Evolutionary conservation across 164 flowering plant genomes (phyloP), one percentile per base, ranked within the genome.

Genomic region (Magnolia kwangsiensis): DNA sequence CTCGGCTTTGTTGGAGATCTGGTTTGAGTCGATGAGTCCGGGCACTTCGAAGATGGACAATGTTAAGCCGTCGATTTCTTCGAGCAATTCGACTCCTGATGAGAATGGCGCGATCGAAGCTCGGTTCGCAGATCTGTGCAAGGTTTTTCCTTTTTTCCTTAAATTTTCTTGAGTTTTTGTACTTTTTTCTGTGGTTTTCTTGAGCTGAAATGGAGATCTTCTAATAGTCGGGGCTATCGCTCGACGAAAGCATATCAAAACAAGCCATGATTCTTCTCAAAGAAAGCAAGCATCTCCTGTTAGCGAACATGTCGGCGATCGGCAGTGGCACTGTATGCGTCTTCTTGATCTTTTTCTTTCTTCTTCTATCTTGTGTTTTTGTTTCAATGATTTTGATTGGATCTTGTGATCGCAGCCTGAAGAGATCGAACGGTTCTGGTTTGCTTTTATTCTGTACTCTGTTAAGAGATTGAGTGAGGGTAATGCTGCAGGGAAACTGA

Each of bases 361-460:
- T n/a, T 21, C 4, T 69, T n/a, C 31, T 14, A 3, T 76, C 20
- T 70, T 58, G 13, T 29, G 23, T 27, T 75, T 21, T 10, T 19
- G 16, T 24, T 61, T 19, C 49, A 16, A 55, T 50, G 14, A 24
- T 24, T 55, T 59, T 61, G 58, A 59, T 51, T 75, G 19, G 27
- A 16, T 61, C 2, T 72, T 19, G 51, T 75, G 37, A 20, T 71
- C 3, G 74, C 86, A 95, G 99, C 87, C 85, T 0, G 97, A 90
- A 76, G 98, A 96, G 84, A 86, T 86, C 23, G 98, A 94, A 72
- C 81, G 90, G 63, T 88, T 77, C 76, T 92, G 96, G 98, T 91
- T 90, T 87, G 91, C 97, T 1, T 90, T 90, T 78, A 79, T 92
- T 61, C 78, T 91, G 69, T 92, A 86, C 75, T 80, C 87, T 5